A percentile compares a stretch with the other conserved stretches of the same genome.
phyloP scores from a whole-genome alignment of 176 grass and related monocot species.

The Puccinellia tenuiflora region DNA sequence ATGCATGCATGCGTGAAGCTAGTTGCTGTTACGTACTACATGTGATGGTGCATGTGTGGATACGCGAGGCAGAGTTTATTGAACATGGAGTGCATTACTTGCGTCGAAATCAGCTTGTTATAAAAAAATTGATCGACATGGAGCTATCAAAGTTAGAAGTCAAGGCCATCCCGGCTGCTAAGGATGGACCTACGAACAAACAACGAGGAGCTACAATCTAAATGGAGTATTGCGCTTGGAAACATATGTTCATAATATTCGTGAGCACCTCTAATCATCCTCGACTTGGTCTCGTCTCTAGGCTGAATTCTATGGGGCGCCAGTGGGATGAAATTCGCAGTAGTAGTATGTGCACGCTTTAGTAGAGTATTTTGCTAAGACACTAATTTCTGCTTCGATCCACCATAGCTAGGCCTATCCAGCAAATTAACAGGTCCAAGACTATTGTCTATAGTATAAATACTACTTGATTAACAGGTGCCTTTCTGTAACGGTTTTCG shows the following conservation, averaged over 20 bases:
- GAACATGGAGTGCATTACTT: not conserved
- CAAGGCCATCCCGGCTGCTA: not conserved
- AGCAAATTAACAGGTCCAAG: not conserved
- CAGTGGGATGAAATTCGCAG: not conserved
- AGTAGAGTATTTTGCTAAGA: not conserved
- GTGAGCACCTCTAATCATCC: not conserved
- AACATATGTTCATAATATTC: not conserved
- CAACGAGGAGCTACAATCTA: not conserved
- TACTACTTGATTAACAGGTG: no score
- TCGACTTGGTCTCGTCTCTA: no score
- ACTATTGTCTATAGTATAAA: not conserved
- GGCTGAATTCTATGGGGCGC: no score
- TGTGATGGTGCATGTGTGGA: not conserved
- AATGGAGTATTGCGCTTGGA: not conserved
- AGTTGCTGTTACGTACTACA: not conserved
- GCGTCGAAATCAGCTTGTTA: not conserved
- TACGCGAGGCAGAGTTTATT: not conserved
- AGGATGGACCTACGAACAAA: not conserved
- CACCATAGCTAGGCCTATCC: not conserved
- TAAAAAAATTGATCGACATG: not conserved
- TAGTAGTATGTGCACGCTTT: not conserved
- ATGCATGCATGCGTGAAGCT: not conserved
- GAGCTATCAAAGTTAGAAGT: not conserved
- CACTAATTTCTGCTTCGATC: not conserved
- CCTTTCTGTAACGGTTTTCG: no score